phyloP scores from a whole-genome alignment of 345 rosid genomes.

The Salix udensis region DNA sequence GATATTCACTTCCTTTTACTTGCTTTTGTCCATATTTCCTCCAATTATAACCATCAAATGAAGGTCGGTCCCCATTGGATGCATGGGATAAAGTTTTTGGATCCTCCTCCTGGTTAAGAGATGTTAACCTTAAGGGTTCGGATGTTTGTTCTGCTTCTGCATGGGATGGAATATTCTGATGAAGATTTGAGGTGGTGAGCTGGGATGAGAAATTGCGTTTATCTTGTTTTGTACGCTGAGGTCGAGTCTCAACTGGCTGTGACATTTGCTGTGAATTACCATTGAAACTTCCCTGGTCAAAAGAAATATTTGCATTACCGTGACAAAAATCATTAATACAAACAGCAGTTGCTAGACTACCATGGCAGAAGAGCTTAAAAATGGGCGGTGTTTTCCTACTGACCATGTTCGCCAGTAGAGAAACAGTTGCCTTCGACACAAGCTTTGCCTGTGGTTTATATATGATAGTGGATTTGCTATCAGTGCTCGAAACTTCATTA shows the following conservation, averaged over 20 bases:
- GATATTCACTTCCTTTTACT: slow-evolving; percentile 95
- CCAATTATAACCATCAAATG: slow-evolving; percentile 95
- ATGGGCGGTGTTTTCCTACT: slow-evolving; percentile 20
- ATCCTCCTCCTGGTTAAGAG: slow-evolving; percentile 44
- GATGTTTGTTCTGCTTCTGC: slow-evolving; percentile 28
- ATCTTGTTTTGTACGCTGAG: slow-evolving; percentile 34
- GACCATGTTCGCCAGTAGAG: slow-evolving; percentile 78
- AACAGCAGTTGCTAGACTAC: background rate
- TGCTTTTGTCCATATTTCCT: slow-evolving; percentile 98
- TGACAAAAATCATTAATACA: background rate
- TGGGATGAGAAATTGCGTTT: slow-evolving; percentile 34
- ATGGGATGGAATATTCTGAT: slow-evolving; percentile 23
- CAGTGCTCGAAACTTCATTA: slow-evolving; percentile 39
- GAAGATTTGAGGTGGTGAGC: slow-evolving; percentile 21
- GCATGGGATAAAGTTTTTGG: slow-evolving; percentile 22
- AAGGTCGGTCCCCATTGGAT: slow-evolving; percentile 49
- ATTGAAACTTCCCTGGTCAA: slow-evolving; percentile 49
- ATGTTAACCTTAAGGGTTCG: slow-evolving; percentile 29
- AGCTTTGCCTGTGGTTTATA: slow-evolving; percentile 86
- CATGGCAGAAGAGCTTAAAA: background rate
- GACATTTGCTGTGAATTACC: slow-evolving; percentile 23
- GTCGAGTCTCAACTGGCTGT: slow-evolving; percentile 29
- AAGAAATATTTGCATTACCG: slow-evolving; percentile 1
- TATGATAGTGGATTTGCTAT: slow-evolving; percentile 41
- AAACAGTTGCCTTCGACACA: slow-evolving; percentile 71